Conservation (phyloP, 2,329 filamentous ascomycete species). For the Pseudogymnoascus sp. region DNA sequence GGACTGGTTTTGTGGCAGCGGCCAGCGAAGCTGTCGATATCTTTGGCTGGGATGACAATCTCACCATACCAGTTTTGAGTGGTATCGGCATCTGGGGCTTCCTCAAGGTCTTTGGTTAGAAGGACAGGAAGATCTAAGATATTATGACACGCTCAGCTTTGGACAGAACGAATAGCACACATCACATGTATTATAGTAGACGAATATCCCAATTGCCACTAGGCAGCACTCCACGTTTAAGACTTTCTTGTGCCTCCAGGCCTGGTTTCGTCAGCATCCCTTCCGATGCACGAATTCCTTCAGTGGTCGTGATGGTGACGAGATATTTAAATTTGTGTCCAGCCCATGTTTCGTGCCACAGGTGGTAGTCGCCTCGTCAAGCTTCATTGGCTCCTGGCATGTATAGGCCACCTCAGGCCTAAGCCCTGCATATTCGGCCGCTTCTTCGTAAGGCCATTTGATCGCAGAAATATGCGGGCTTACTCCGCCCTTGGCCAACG, state of each 20-base stretch:
- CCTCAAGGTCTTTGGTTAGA: conserved; percentile 68
- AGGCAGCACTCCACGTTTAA: conserved; percentile 2
- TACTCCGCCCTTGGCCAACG: conserved; percentile 1
- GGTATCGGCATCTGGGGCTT: conserved; percentile 87
- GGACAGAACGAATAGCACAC: not conserved
- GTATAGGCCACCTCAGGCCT: not conserved
- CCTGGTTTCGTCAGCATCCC: not conserved
- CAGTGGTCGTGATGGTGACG: not conserved
- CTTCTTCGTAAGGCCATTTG: not conserved
- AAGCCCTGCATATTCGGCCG: conserved; percentile 4
- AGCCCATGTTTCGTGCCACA: conserved; percentile 7
- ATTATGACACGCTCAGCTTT: not conserved
- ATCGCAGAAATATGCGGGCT: conserved; percentile 2
- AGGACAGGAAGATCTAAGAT: conserved; percentile 7
- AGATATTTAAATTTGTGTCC: conserved; percentile 5
- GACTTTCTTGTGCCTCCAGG: conserved; percentile 1
- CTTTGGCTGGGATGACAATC: conserved; percentile 93
- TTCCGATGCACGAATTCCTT: conserved; percentile 2
- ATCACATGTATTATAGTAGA: conserved; percentile 10
- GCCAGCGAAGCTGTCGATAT: conserved; percentile 85
- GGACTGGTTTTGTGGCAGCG: conserved; percentile 82
- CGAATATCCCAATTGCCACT: not conserved
- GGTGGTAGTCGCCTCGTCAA: not conserved
- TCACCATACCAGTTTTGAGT: conserved; percentile 90
- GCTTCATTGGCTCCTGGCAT: conserved; percentile 7